These are phyloP conservation scores for Stenogyne calaminthoides DNA, from an alignment of 305 asterid genomes.

Conservation along the genomic window DNA sequence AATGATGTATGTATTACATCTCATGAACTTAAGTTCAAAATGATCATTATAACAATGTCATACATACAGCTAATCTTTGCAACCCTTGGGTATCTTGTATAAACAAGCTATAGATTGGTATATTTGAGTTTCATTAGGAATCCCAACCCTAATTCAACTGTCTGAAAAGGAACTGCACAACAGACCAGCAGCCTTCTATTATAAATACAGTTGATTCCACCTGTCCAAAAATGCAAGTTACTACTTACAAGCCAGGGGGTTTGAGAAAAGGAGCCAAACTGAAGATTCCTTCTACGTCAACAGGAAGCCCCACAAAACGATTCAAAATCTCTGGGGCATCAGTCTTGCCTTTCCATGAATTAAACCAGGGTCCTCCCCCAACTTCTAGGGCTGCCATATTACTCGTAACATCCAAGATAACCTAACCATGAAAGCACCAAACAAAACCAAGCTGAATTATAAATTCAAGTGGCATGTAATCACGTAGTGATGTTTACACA, in stretches of 20 bases:
- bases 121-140: neutral
- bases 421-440: slow-evolving; percentile 40
- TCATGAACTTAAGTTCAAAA: neutral
- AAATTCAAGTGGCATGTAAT: neutral
- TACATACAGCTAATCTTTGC: neutral
- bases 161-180: neutral
- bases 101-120: neutral
- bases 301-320: slow-evolving; percentile 59
- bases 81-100: neutral
- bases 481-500: too few species aligned
- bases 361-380: slow-evolving; percentile 99
- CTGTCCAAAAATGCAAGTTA: neutral
- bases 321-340: slow-evolving; percentile 59
- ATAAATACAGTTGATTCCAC: neutral
- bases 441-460: neutral
- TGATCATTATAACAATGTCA: neutral
- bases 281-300: slow-evolving; percentile 66
- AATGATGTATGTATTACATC: neutral
- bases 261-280: slow-evolving; percentile 66
- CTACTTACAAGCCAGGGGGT: slow-evolving; percentile 83
- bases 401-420: slow-evolving; percentile 83
- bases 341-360: slow-evolving; percentile 80
- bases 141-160: neutral
- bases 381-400: slow-evolving; percentile 96
- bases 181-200: neutral